These are phyloP conservation scores for Colletotrichum brevisporum DNA, from an alignment of 2,329 filamentous ascomycete species.

Conservation along the genomic window DNA sequence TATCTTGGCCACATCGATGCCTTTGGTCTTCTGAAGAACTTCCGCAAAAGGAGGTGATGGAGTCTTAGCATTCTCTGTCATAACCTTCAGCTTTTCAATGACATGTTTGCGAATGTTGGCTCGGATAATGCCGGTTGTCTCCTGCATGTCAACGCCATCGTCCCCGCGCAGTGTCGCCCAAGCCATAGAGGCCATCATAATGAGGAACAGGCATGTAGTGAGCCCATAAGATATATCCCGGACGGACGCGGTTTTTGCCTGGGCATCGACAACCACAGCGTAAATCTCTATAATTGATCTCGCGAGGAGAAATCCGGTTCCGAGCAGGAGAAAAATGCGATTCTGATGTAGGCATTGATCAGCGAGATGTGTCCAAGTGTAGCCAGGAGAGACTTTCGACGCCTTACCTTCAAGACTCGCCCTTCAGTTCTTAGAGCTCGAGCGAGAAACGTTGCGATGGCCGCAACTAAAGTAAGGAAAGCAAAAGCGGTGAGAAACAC, in stretches of 20 bases:
- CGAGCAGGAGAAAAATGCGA: neutral
- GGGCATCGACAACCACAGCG: neutral
- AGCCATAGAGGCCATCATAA: neutral
- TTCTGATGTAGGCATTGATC: neutral
- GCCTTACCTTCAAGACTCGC: constrained; percentile 6
- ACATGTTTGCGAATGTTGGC: neutral
- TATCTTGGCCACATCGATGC: neutral
- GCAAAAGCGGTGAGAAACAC: constrained; percentile 36
- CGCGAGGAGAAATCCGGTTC: neutral
- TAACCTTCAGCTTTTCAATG: neutral
- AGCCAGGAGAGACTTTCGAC: too few species aligned
- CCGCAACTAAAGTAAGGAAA: neutral
- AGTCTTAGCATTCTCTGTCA: neutral
- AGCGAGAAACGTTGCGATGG: constrained; percentile 7
- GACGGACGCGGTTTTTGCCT: neutral
- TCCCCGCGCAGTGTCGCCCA: neutral
- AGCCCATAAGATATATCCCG: constrained; percentile 4
- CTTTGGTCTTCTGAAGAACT: neutral
- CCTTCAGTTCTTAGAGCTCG: constrained; percentile 34
- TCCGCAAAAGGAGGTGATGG: neutral
- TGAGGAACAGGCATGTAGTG: neutral
- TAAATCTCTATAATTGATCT: neutral
- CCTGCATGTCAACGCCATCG: neutral
- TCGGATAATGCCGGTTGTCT: neutral
- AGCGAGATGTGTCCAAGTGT: too few species aligned